Evolutionary conservation across 495 filamentous ascomycete species (phyloP), one percentile per base, ranked within the genome.

Genomic region (Echria macrotheca): DNA sequence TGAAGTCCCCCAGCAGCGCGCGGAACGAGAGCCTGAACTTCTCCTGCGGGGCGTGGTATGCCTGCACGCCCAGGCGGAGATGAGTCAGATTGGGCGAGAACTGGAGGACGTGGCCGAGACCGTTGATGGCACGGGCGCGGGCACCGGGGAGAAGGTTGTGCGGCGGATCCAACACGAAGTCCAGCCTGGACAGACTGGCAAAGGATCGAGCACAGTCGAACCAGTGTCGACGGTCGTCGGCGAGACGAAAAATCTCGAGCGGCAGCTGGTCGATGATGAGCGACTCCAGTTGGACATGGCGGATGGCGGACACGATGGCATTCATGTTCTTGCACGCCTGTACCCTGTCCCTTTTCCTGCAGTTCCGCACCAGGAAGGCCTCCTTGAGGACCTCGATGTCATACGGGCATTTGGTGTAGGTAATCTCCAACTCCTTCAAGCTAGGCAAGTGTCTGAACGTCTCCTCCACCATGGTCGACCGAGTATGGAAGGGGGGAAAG

Each of bases 251-350:
- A 23, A 73, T 46, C 42, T 70, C 70, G 26, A 75, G 68, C 17
- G 72, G 72, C 14, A 75, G 63, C 14, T 69, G 69, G 53, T 73
- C 69, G 49, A 73, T 65, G 44, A 63, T 64, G 28, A 75, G 64
- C 5, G 66, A 65, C 15, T 53, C 44, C n/a, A 74, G 57, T 18
- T 48, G 59, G 35, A 61, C 51, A 37, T 71, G 67, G 22, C 67
- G 63, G 31, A 73, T 49, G 19, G 70, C 71, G 39, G 61, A 65
- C 47, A 74, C 63, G 45, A 74, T 64, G 54, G 65, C 64, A 58
- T 70, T 68, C 29, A 72, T 47, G 49, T 67, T 70, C 55, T 68
- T 67, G 54, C 65, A 67, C 15, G 70, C 65, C 47, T 66, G 63
- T 19, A 49, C 53, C 31, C 67, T 59, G 57, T 73, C 65, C 28